phyloP scores from a whole-genome alignment of 164 flowering plant genomes.

The Tetrastigma voinierianum region DNA sequence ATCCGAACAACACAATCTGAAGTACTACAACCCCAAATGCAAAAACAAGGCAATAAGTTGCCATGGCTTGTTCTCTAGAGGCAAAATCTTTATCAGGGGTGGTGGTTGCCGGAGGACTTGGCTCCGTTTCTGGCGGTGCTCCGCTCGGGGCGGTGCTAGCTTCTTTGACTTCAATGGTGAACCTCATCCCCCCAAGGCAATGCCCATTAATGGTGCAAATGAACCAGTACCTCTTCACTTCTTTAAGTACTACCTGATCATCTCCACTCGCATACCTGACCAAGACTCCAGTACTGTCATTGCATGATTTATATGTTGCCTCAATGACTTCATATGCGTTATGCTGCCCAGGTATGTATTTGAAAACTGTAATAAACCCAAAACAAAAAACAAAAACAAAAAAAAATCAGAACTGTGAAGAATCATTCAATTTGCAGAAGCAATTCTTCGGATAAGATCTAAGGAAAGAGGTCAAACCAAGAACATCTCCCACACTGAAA shows the following conservation, averaged over 20 bases:
- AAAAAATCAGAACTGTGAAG: not conserved
- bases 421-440: not conserved
- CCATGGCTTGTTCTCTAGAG: not conserved
- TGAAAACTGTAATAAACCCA: constrained; percentile 33
- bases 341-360: constrained; percentile 39
- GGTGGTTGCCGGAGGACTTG: constrained; percentile 1
- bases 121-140: constrained; percentile 1
- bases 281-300: constrained; percentile 35
- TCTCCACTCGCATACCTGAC: constrained; percentile 35
- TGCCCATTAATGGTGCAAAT: constrained; percentile 44
- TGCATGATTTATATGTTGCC: constrained; percentile 37
- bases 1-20: not conserved
- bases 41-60: not conserved
- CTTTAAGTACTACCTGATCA: constrained; percentile 32
- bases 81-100: not conserved
- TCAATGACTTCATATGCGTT: constrained; percentile 39
- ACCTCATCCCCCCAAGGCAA: constrained; percentile 61
- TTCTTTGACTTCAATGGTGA: constrained; percentile 29
- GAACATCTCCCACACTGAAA: constrained; percentile 47
- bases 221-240: constrained; percentile 50
- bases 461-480: constrained; percentile 28
- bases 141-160: not conserved
- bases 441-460: not conserved
- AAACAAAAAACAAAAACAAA: not conserved
- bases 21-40: not conserved